Conservation (phyloP, 2,329 filamentous ascomycete genomes). For the Trichoderma sp. region DNA sequence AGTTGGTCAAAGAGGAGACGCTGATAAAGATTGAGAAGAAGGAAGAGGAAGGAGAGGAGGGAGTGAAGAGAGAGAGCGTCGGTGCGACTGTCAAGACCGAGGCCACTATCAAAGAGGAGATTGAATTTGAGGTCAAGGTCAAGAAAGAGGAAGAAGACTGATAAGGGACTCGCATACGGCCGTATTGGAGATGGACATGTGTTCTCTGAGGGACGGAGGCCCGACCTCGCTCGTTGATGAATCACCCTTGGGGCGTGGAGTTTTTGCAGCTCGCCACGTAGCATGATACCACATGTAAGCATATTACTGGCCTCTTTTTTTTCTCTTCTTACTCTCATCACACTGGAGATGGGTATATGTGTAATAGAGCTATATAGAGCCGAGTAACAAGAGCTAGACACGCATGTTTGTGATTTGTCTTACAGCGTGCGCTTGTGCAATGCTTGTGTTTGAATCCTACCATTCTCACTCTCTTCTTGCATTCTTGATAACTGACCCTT, state of each 20-base stretch:
- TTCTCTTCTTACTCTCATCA: background rate
- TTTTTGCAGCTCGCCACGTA: conserved; percentile 17
- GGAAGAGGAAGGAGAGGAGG: conserved; percentile 30
- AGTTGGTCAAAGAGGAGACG: conserved; percentile 33
- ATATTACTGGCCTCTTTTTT: conserved; percentile 7
- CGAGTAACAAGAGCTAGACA: background rate
- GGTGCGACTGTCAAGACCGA: conserved; percentile 29
- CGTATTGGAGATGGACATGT: conserved; percentile 3
- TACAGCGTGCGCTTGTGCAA: background rate
- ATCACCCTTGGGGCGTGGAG: background rate
- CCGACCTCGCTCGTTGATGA: conserved; percentile 9
- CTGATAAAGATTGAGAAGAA: conserved; percentile 29
- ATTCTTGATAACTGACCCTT: background rate
- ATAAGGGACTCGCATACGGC: background rate
- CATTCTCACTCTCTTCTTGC: background rate
- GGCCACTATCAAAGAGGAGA: conserved; percentile 31
- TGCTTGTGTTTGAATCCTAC: background rate
- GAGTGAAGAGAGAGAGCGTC: conserved; percentile 30
- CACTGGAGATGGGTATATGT: background rate
- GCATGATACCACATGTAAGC: conserved; percentile 17
- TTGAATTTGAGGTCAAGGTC: conserved; percentile 5
- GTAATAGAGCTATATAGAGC: conserved; percentile 3
- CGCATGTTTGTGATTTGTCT: background rate
- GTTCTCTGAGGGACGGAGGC: background rate
- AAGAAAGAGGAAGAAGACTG: conserved; percentile 6